Percentiles rank a stretch among this genome's conserved stretches.
These are phyloP conservation scores for Cyberlindnera mrakii DNA, from an alignment of 805 yeast genomes.

Conservation along the genomic window DNA sequence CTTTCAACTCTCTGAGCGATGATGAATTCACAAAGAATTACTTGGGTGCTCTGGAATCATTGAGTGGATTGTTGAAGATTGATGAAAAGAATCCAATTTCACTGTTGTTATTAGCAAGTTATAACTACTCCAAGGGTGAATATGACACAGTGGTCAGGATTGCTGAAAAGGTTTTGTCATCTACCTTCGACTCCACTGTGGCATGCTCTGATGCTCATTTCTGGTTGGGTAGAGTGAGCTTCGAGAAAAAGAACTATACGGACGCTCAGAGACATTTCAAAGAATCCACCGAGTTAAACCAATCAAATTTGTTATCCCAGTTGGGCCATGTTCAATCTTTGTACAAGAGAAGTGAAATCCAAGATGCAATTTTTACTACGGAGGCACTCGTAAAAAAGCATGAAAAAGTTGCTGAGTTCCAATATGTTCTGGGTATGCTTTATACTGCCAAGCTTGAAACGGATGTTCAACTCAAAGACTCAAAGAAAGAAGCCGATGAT, in stretches of 20 bases:
- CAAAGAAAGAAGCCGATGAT: constrained; percentile 2
- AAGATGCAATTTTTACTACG: constrained; percentile 82
- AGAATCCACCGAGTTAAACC: constrained; percentile 62
- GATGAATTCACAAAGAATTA: constrained; percentile 59
- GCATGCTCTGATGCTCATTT: constrained; percentile 59
- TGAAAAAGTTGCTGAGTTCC: constrained; percentile 68
- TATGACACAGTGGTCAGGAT: constrained; percentile 51
- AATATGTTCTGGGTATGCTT: constrained; percentile 69
- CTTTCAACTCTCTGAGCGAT: constrained; percentile 48
- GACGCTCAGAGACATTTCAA: constrained; percentile 68
- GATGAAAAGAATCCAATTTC: constrained; percentile 53
- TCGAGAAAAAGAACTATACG: constrained; percentile 51
- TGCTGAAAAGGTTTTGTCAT: constrained; percentile 42
- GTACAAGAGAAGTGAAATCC: constrained; percentile 61
- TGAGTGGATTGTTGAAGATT: constrained; percentile 29
- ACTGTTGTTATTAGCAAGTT: constrained; percentile 61
- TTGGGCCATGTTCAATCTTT: constrained; percentile 86
- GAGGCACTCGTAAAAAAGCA: constrained; percentile 64
- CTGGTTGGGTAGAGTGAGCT: constrained; percentile 83
- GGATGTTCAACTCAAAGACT: not conserved
- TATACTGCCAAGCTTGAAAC: constrained; percentile 37
- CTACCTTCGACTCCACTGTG: constrained; percentile 31
- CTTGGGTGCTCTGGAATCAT: constrained; percentile 46
- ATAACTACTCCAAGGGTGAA: constrained; percentile 63
- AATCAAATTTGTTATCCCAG: constrained; percentile 59